Conservation (phyloP, 2,329 filamentous ascomycete species). For the Cercospora janseana region DNA sequence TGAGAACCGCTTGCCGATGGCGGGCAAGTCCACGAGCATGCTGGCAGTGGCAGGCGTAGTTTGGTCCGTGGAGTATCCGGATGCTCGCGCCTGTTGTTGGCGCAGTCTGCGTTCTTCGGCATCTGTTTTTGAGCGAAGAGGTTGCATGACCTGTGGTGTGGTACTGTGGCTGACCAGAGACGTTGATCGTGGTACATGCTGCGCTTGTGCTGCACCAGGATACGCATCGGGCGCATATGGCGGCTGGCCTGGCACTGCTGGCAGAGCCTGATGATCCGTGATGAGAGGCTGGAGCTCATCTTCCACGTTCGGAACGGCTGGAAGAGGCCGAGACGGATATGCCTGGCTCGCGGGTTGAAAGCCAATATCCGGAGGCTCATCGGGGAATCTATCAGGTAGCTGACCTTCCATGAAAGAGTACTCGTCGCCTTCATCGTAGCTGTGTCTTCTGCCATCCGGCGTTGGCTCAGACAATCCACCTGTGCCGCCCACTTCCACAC, state of each 20-base stretch:
- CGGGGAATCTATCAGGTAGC: conserved; percentile 38
- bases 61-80: conserved; percentile 48
- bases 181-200: conserved; percentile 66
- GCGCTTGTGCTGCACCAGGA: conserved; percentile 29
- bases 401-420: conserved; percentile 47
- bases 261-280: conserved; percentile 22
- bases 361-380: conserved; percentile 82
- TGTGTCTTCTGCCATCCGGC: conserved; percentile 64
- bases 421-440: conserved; percentile 93
- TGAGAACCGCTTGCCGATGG: conserved; percentile 64
- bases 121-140: conserved; percentile 92
- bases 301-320: conserved; percentile 61
- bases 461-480: conserved; percentile 79
- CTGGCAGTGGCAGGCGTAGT: conserved; percentile 33
- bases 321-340: conserved; percentile 53
- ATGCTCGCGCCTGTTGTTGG: conserved; percentile 42
- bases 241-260: conserved; percentile 22
- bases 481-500: conserved; percentile 85
- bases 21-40: conserved; percentile 32
- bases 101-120: conserved; percentile 65
- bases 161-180: conserved; percentile 81
- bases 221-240: conserved; percentile 32
- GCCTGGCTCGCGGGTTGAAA: conserved; percentile 78
- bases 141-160: conserved; percentile 73
- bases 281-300: conserved; percentile 35